phyloP scores from a whole-genome alignment of 345 rosid genomes.

The Melaleuca alternifolia region DNA sequence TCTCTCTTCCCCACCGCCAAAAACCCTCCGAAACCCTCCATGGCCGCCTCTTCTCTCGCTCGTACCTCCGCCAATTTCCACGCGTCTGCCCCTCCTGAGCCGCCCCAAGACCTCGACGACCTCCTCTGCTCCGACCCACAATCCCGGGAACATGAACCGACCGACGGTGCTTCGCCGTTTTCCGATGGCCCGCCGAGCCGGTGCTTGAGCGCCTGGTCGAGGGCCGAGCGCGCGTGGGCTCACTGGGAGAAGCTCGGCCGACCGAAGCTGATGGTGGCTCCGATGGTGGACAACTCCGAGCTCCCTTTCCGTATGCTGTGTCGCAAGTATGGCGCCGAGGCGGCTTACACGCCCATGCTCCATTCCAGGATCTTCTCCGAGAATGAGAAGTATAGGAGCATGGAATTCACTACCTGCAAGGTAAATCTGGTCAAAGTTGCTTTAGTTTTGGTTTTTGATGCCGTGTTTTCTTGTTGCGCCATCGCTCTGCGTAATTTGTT shows the following conservation, averaged over 20 bases:
- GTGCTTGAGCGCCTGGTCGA: slow-evolving; percentile 25
- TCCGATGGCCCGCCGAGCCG: slow-evolving; percentile 14
- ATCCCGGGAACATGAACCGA: background rate
- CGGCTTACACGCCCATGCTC: slow-evolving; percentile 92
- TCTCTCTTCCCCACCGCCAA: background rate
- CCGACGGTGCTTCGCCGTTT: slow-evolving; percentile 1
- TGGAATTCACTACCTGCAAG: slow-evolving; percentile 87
- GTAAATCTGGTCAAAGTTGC: slow-evolving; percentile 8
- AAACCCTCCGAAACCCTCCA: background rate
- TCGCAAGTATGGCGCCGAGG: slow-evolving; percentile 81
- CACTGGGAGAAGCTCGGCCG: slow-evolving; percentile 72
- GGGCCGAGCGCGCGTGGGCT: slow-evolving; percentile 68
- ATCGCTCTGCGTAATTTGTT: background rate
- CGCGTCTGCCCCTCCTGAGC: slow-evolving; percentile 3
- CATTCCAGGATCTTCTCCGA: slow-evolving; percentile 83
- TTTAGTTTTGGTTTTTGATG: background rate
- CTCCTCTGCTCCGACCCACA: slow-evolving; percentile 17
- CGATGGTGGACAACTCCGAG: slow-evolving; percentile 99
- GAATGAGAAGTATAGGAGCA: slow-evolving; percentile 60
- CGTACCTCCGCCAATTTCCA: background rate
- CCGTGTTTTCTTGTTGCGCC: background rate
- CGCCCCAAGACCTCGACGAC: slow-evolving; percentile 19
- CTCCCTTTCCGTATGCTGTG: slow-evolving; percentile 94
- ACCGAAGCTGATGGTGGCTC: slow-evolving; percentile 77
- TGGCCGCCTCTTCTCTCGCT: background rate